phyloP scores from a whole-genome alignment of 2,329 filamentous ascomycete genomes.

The Blumeriella jaapii region DNA sequence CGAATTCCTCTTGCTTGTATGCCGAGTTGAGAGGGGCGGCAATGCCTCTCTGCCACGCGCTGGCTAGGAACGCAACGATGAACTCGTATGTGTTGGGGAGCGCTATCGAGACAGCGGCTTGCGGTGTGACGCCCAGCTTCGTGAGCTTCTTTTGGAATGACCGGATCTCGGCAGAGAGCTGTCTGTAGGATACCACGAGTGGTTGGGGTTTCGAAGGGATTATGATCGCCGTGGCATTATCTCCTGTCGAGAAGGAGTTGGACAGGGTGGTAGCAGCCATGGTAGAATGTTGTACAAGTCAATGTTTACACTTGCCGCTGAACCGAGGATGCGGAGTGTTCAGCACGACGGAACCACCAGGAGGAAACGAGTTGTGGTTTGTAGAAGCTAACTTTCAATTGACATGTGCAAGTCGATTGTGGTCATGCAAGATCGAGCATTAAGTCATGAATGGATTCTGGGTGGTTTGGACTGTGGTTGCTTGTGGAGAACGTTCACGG shows the following conservation, averaged over 20 bases:
- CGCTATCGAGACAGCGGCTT: constrained; percentile 69
- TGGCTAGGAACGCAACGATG: constrained; percentile 76
- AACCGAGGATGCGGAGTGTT: background rate
- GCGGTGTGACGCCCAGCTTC: constrained; percentile 55
- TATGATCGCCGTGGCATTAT: constrained; percentile 53
- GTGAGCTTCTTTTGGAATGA: constrained; percentile 71
- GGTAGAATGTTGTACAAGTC: constrained; percentile 1
- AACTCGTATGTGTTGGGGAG: constrained; percentile 80
- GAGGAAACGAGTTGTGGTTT: too few species aligned
- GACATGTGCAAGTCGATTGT: too few species aligned
- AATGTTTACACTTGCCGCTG: constrained; percentile 1
- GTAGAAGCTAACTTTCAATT: constrained; percentile 4
- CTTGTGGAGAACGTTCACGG: too few species aligned
- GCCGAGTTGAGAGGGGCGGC: constrained; percentile 79
- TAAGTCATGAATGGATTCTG: too few species aligned
- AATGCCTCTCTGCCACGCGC: constrained; percentile 72
- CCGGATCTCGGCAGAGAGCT: constrained; percentile 53
- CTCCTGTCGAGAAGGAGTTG: constrained; percentile 41
- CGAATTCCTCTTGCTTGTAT: constrained; percentile 83
- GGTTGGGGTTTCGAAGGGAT: constrained; percentile 52
- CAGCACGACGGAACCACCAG: too few species aligned
- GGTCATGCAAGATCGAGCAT: too few species aligned
- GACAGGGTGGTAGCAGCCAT: constrained; percentile 37
- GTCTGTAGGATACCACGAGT: constrained; percentile 57
- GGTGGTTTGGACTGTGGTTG: too few species aligned